Conservation (phyloP, 1,284 basidiomycete genomes). For the Tilletiopsis washingtonensis region DNA sequence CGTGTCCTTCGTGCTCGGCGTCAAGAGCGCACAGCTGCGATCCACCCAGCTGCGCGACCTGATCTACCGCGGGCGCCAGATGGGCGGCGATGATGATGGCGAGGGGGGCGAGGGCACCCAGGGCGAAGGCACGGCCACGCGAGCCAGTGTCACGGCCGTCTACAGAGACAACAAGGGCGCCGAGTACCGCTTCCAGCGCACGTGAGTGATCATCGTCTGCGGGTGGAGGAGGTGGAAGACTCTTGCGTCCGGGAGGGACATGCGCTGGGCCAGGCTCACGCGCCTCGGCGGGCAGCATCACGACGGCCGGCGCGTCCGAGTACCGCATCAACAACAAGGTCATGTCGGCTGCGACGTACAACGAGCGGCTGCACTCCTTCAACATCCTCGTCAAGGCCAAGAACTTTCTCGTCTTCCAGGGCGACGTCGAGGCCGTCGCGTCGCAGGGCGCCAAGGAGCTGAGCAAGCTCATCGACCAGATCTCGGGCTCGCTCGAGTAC, state of each 20-base stretch:
- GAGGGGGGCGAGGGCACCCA: conserved; percentile 48
- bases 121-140: conserved; percentile 63
- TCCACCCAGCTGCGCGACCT: conserved; percentile 89
- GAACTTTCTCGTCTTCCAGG: conserved; percentile 96
- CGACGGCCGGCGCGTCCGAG: conserved; percentile 66
- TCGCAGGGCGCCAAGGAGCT: conserved; percentile 88
- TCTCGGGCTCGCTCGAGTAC: conserved; percentile 66
- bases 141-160: conserved; percentile 89
- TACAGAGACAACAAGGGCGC: conserved; percentile 68
- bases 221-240: too few species aligned
- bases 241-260: too few species aligned
- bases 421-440: conserved; percentile 95
- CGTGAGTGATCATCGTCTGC: conserved; percentile 58
- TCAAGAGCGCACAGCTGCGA: conserved; percentile 84
- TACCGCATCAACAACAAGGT: conserved; percentile 40
- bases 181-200: conserved; percentile 83
- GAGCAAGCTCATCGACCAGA: conserved; percentile 85
- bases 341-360: conserved; percentile 34
- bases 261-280: neutral
- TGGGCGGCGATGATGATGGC: conserved; percentile 50
- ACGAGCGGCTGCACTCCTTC: conserved; percentile 35
- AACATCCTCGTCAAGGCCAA: conserved; percentile 98
- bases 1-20: conserved; percentile 95
- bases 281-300: conserved; percentile 58
- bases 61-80: conserved; percentile 79